Evolutionary conservation across 1,284 basidiomycete species (phyloP).

Genomic region (Wallemia hederae): DNA sequence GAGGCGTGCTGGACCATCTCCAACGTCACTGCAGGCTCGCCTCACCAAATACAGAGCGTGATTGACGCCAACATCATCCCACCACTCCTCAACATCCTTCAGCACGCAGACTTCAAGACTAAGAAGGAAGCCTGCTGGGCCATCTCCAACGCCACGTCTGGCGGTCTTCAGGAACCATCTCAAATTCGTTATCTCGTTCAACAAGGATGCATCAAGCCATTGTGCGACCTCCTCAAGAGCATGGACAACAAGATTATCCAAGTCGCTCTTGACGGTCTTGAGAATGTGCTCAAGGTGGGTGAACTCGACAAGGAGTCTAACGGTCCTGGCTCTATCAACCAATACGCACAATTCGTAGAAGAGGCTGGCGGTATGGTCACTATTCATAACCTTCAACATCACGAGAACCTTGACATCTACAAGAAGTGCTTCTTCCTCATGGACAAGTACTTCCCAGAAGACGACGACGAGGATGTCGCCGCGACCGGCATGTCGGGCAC

Average conservation of each 20-base stretch:
- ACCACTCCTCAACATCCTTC: constrained; percentile 91
- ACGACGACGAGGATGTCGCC: neutral
- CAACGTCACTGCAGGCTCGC: constrained; percentile 90
- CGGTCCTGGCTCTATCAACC: constrained; percentile 60
- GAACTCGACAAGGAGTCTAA: constrained; percentile 72
- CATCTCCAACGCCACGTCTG: constrained; percentile 94
- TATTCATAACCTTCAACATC: constrained; percentile 96
- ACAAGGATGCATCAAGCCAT: constrained; percentile 93
- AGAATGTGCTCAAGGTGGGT: constrained; percentile 95
- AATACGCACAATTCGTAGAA: constrained; percentile 82
- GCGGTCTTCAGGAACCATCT: constrained; percentile 79
- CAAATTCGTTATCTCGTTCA: constrained; percentile 95
- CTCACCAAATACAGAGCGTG: constrained; percentile 72
- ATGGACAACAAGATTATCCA: constrained; percentile 99
- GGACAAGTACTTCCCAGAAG: neutral
- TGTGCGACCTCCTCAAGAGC: constrained; percentile 81
- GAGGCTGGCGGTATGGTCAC: constrained; percentile 96
- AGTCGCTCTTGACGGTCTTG: constrained; percentile 66
- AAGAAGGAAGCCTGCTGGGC: constrained; percentile 99
- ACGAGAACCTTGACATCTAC: constrained; percentile 96
- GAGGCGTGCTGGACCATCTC: constrained; percentile 99
- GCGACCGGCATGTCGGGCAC: constrained; percentile 27
- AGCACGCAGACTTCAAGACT: constrained; percentile 95
- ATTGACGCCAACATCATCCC: constrained; percentile 49
- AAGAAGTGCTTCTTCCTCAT: constrained; percentile 79